phyloP scores from a whole-genome alignment of 2,329 filamentous ascomycete genomes.

The Geosmithia putterillii region DNA sequence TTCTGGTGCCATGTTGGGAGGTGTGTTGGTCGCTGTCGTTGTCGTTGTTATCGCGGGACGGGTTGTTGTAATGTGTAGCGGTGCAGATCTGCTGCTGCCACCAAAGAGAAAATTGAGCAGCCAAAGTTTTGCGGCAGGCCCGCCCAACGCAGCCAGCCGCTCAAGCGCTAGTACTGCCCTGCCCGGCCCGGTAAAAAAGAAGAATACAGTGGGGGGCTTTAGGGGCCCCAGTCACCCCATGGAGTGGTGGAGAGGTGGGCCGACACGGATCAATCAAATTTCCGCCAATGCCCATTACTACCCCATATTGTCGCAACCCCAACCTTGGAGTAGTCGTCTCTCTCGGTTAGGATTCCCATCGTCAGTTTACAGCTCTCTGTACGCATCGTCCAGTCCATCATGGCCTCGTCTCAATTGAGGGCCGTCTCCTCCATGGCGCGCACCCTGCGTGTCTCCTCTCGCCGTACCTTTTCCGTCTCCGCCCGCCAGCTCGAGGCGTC shows the following conservation, averaged over 20 bases:
- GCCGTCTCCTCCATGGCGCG: conserved; percentile 29
- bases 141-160: too few species aligned
- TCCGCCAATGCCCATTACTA: not conserved
- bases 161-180: too few species aligned
- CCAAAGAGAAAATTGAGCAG: too few species aligned
- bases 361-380: not conserved
- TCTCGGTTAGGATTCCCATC: not conserved
- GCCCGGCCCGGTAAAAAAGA: too few species aligned
- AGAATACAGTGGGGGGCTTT: not conserved
- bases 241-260: conserved; percentile 6
- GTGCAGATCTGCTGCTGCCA: too few species aligned
- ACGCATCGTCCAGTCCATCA: conserved; percentile 16
- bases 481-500: conserved; percentile 32
- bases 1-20: conserved; percentile 30
- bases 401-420: conserved; percentile 33
- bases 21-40: not conserved
- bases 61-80: too few species aligned
- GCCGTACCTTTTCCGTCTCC: conserved; percentile 35
- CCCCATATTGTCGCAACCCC: conserved; percentile 2
- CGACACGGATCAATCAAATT: not conserved
- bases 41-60: not conserved
- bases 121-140: too few species aligned
- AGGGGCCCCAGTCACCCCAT: not conserved
- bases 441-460: conserved; percentile 23
- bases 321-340: not conserved